phyloP scores from a whole-genome alignment of 768 basidiomycete genomes.

The Polyporus arcularius region DNA sequence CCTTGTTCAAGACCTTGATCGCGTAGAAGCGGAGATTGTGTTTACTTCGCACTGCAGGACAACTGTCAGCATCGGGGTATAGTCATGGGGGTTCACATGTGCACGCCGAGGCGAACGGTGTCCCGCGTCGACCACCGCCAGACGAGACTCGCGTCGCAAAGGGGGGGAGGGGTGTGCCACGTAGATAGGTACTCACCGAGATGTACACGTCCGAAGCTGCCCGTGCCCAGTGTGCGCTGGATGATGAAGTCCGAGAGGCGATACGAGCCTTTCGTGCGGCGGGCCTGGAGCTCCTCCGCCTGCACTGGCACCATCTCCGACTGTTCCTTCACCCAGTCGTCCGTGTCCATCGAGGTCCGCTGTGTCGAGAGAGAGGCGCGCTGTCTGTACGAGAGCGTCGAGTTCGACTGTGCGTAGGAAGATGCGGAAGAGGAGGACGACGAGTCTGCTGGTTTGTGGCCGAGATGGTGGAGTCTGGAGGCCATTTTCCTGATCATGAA shows the following conservation, averaged over 20 bases:
- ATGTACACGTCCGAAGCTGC: constrained; percentile 97
- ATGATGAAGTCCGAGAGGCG: constrained; percentile 77
- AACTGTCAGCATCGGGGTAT: not conserved
- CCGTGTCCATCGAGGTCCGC: constrained; percentile 52
- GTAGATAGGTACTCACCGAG: constrained; percentile 51
- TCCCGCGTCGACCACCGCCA: too few species aligned
- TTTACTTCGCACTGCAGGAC: constrained; percentile 72
- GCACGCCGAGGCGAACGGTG: too few species aligned
- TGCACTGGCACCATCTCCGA: constrained; percentile 35
- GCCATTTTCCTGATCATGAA: constrained; percentile 36
- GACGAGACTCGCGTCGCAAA: not conserved
- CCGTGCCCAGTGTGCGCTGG: constrained; percentile 85
- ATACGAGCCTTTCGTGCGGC: constrained; percentile 66
- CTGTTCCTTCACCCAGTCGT: constrained; percentile 43
- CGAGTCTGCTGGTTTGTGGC: constrained; percentile 16
- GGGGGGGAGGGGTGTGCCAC: too few species aligned
- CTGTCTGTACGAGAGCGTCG: constrained; percentile 40
- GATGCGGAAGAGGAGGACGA: constrained; percentile 26
- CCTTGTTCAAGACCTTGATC: constrained; percentile 92
- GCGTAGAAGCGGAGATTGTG: constrained; percentile 97
- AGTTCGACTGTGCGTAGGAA: constrained; percentile 16
- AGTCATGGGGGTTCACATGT: too few species aligned
- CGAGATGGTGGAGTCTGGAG: constrained; percentile 30
- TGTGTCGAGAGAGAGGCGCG: constrained; percentile 70
- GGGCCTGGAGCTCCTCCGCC: constrained; percentile 32